Evolutionary conservation across 371 early-diverging fungal species (phyloP), one percentile per base, ranked within the genome.

Genomic region (Mortierella sp.): DNA sequence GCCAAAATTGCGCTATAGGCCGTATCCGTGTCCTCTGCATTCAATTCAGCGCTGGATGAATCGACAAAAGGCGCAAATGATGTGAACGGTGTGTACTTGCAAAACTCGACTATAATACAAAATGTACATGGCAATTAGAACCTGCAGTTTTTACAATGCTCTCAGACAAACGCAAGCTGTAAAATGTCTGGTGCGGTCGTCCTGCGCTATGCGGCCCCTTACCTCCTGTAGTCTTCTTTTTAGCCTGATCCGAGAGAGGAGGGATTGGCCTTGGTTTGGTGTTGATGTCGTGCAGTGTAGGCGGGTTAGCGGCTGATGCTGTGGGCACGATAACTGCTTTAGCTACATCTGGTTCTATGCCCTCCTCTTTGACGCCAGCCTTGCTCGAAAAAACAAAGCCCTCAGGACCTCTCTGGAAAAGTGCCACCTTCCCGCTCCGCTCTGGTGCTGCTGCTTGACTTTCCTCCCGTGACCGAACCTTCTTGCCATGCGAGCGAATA

Each of bases 41-140:
- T 75, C 73, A 86, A 54, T 28, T 81, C 82, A 3, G 86, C 86
- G 28, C 77, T 77, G 28, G 80, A 71, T 4, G 86, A 82, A 54
- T 86, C 86, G 55, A 82, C 63, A 54, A 82, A 86, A 0, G 86
- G 86, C 9, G 86, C 86, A 80, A 86, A 86, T 2, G 86, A 86
- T 31, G 78, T 70, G 65, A 86, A 86, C 31, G 86, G 80, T 9
- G 74, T 52, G 31, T 80, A 86, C 3, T 80, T 70, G 44, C 72
- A 74, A 47, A 75, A 86, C n/a, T 86, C 86, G 34, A 86, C 86
- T 86, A 58, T 45, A 10, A 44, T 28, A 19, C 24, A n/a, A 28
- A 26, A 82, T 0, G 19, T 2, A 42, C 3, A 24, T 8, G 21
- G 24, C 38, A 34, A 24, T 68, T 68, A 68, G 24, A 42, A 42